Base-by-base conservation (phyloP, 1,139 yeast genomes). In the Lodderomyces parapsilosis region DNA sequence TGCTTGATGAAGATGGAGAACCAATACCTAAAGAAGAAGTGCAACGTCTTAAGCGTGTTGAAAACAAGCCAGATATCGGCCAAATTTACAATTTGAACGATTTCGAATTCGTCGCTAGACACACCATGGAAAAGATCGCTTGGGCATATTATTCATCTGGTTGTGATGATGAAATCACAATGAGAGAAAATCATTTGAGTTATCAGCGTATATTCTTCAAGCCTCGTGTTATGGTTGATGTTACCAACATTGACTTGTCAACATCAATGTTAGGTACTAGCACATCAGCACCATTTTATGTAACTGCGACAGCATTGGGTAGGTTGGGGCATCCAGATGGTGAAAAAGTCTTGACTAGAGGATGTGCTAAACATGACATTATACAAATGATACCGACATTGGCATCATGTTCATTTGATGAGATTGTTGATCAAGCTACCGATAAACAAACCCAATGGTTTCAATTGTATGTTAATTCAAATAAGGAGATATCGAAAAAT, bases 141-240 rank as follows among this genome's bases (percentile, higher is more conserved):
- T 87, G 96, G 93, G 93, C 91, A 10, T 91, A 91, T 64, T 91
- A 89, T 60, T 84, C 95, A 2, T 83, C 94, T 31, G 98, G 95
- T 7, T 78, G 95, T 36, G 97, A 91, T 61, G 98, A 91, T 62
- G 98, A 91, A 66, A 81, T 91, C 52, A 78, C 96, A 2, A 63
- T 88, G 59, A 76, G 98, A 51, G 96, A 90, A 58, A 91, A 91
- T 66, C 97, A 90, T 59, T 73, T 83, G 47, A 91, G 96, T 3
- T 91, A 81, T 66, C 96, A 88, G 55, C 74, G 95, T 43, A 76
- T 90, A 42, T 89, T 85, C 67, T 91, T 91, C 73, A 82, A 84
- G 51, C 98, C 98, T 18, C 73, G 79, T 45, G 73, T 90, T 10
- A 70, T 91, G 48, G 87, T 89, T 8, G 91, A 88, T 58, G 96